Base-by-base conservation (phyloP, 768 basidiomycete genomes). In the Phylloporus arenicola region DNA sequence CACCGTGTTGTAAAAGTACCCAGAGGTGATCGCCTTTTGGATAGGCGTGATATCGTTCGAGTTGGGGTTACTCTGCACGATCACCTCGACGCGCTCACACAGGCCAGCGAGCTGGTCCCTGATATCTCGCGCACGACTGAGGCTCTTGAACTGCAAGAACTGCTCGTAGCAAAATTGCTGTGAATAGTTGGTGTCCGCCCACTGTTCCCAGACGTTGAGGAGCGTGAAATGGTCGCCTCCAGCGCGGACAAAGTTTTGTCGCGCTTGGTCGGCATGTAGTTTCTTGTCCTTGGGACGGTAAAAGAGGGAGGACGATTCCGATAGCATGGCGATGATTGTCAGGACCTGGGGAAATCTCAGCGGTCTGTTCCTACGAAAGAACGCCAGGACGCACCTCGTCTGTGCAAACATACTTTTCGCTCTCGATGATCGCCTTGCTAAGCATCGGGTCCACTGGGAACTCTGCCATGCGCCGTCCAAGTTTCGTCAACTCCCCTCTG, bases 281-380 rank as follows among this genome's bases (percentile, higher is more conserved):
- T 92, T 94, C 75, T 98, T 99, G 74, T 97, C 95, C 72, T 98
- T 99, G 2, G 96, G 96, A 31, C 96, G 82, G 65, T 93, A 99
- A 67, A 98, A 92, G 27, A 99, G 75, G 3, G 95, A 96, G 0
- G 85, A 83, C 1, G 93, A 96, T 68, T 98, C 96, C 20, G 89
- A 91, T 12, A 99, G 76, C 95, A 98, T 98, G 1, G 94, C 81
- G 50, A 97, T 94, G 59, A 98, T 97, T 1, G 96, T 96, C 47
- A 99, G 75, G 25, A 98, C 83, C 92, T 94, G 57, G 13, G 4
- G 29, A 14, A 38, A 35, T 31, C 3, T 50, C 14, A 46, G 34
- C 3, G 7, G 29, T 43, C 6, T 45, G 33, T 45, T 22, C 48
- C 20, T 45, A 25, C 6, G 6, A 34, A 20, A 24, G 20, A 38